Conservation (phyloP, 345 rosid species). For the Adansonia digitata region DNA sequence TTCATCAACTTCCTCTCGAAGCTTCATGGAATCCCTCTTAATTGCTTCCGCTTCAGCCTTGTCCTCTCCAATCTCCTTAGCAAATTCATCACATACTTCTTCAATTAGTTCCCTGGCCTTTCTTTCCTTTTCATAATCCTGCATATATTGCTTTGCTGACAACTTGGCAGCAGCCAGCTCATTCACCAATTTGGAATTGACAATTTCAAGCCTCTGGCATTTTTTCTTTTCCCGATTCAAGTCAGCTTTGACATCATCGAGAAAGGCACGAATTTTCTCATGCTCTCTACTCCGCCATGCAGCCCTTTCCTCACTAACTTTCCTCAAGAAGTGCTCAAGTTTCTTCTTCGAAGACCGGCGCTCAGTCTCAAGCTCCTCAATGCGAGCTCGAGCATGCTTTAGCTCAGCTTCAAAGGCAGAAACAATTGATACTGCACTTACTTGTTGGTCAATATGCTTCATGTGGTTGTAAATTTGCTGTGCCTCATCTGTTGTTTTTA, state of each 20-base stretch:
- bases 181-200: slow-evolving; percentile 63
- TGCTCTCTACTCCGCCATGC: slow-evolving; percentile 73
- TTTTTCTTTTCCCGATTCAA: slow-evolving; percentile 58
- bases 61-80: slow-evolving; percentile 69
- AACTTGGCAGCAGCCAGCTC: slow-evolving; percentile 65
- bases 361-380: slow-evolving; percentile 60
- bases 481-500: slow-evolving; percentile 42
- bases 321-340: slow-evolving; percentile 67
- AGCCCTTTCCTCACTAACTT: slow-evolving; percentile 68
- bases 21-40: slow-evolving; percentile 55
- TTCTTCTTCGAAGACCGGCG: slow-evolving; percentile 62
- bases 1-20: slow-evolving; percentile 55
- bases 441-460: slow-evolving; percentile 50
- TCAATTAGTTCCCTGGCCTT: slow-evolving; percentile 58
- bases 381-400: slow-evolving; percentile 44
- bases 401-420: slow-evolving; percentile 58
- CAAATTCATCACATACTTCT: slow-evolving; percentile 77
- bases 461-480: slow-evolving; percentile 34
- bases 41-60: slow-evolving; percentile 56
- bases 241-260: slow-evolving; percentile 53
- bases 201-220: slow-evolving; percentile 54
- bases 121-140: slow-evolving; percentile 60
- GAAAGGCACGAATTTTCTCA: slow-evolving; percentile 60
- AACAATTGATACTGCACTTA: slow-evolving; percentile 51
- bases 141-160: slow-evolving; percentile 49